Evolutionary conservation across 768 basidiomycete genomes (phyloP), one percentile per base, ranked within the genome.

Genomic region (Sarcodon sp.): DNA sequence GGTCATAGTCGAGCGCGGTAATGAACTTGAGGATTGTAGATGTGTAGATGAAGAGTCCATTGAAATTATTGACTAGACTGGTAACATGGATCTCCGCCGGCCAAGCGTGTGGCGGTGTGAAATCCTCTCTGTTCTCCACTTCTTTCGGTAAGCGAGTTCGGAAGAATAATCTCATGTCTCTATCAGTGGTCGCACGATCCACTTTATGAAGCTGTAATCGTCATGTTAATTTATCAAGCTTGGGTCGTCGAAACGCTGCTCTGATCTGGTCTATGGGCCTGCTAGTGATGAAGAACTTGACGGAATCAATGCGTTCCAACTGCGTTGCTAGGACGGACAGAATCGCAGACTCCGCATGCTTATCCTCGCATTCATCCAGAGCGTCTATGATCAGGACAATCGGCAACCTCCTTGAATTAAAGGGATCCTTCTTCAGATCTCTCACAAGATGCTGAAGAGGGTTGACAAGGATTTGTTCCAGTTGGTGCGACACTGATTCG

Each of bases 1-100:
- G 35, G 13, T 44, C 45, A 9, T 45, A 46, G 34, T 50, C 7
- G n/a, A 41, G 31, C 45, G 38, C 45, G 44, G 47, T 52, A 3
- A 60, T 51, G 31, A 55, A 58, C 32, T 52, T 55, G 16, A 57
- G 45, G 0, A 52, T 47, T 0, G 57, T 58, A 1, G 58, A 47
- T 1, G 58, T 57, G 31, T 50, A 58, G 16, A 59, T 57, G 39
- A 60, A 60, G 7, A 59, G 35, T 4, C 55, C 56, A 21, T 35
- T 35, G 1, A 45, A 45, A 4, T 46, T 35, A 2, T 47, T 11
- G n/a, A 39, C 34, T 6, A 53, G 43, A 15, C 15, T 15, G 1
- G 35, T 31, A 3, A 53, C 16, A 4, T 53, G 34, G 2, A 32
- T 13, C 10, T 45, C 38, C 4, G 13, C 15, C 3, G 51, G 51